Evolutionary conservation across 352 stramenopile species (phyloP).

Genomic region (Phytophthora litchii): DNA sequence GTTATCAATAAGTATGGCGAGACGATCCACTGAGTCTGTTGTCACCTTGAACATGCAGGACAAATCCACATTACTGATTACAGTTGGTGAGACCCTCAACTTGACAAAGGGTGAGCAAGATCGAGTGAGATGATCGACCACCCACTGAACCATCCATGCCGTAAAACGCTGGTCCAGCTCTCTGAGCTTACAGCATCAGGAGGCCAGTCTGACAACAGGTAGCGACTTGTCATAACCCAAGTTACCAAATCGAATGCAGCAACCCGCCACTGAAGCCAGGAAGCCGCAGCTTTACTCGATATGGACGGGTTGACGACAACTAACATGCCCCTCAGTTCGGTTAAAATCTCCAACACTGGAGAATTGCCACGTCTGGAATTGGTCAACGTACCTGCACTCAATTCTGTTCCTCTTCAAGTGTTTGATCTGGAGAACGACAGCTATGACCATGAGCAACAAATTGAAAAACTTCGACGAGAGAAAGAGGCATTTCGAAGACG

Average conservation of each 20-base stretch:
- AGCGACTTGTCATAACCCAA: slow-evolving; percentile 7
- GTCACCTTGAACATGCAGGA: no score
- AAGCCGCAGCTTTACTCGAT: slow-evolving; percentile 1
- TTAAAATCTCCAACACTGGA: no score
- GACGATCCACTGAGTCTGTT: no score
- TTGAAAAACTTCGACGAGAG: background rate
- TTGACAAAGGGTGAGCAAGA: slow-evolving; percentile 3
- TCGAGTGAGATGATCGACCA: background rate
- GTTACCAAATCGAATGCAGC: slow-evolving; percentile 1
- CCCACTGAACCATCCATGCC: no score
- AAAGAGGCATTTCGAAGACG: background rate
- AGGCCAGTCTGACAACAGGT: background rate
- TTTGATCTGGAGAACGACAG: no score
- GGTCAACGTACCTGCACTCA: no score
- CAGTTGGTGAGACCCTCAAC: background rate
- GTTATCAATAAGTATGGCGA: no score
- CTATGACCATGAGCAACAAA: background rate
- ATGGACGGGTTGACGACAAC: background rate
- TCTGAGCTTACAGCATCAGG: no score
- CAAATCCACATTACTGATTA: background rate
- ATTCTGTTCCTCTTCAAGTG: no score
- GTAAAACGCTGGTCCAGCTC: no score
- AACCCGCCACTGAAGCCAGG: background rate
- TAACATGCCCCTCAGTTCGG: no score
- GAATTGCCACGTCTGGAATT: no score